A percentile compares a stretch with the other conserved stretches of the same genome.
These are phyloP conservation scores for Cetradonia linearis DNA, from an alignment of 495 filamentous ascomycete genomes.

Conservation along the genomic window DNA sequence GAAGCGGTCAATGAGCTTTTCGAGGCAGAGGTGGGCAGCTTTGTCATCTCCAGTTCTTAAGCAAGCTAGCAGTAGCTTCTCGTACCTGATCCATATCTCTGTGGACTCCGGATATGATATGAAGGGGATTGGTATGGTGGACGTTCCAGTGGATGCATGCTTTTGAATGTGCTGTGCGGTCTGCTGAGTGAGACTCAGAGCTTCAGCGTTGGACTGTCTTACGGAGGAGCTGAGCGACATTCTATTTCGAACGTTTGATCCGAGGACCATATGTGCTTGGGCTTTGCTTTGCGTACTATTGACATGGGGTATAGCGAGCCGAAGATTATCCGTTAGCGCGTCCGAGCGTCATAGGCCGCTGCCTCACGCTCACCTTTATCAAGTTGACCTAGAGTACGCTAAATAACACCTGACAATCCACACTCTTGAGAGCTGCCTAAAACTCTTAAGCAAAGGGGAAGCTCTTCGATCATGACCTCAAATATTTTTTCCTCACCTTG, in stretches of 20 bases:
- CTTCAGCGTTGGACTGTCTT: constrained; percentile 32
- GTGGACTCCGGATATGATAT: constrained; percentile 53
- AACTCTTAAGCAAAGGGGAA: not conserved
- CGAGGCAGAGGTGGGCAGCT: constrained; percentile 63
- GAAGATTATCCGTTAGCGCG: constrained; percentile 3
- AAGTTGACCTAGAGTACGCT: not conserved
- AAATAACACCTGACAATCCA: not conserved
- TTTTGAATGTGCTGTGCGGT: constrained; percentile 56
- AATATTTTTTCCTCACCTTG: not conserved
- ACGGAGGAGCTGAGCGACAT: constrained; percentile 27
- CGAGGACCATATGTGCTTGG: too few species aligned
- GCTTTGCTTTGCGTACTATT: not conserved
- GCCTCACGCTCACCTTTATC: not conserved
- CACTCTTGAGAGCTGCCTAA: not conserved
- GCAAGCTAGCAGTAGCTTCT: constrained; percentile 75
- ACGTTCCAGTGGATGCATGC: constrained; percentile 35
- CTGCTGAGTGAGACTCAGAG: constrained; percentile 66
- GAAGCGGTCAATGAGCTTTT: constrained; percentile 66
- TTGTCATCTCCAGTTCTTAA: constrained; percentile 76
- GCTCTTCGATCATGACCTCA: not conserved
- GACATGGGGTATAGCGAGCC: too few species aligned
- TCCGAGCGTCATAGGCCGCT: constrained; percentile 4
- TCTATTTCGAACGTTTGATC: too few species aligned
- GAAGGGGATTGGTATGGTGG: constrained; percentile 42
- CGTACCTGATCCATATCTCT: constrained; percentile 70